A percentile compares a stretch with the other conserved stretches of the same genome.
phyloP scores from a whole-genome alignment of 768 basidiomycete species.

The Boletellus emodensis region DNA sequence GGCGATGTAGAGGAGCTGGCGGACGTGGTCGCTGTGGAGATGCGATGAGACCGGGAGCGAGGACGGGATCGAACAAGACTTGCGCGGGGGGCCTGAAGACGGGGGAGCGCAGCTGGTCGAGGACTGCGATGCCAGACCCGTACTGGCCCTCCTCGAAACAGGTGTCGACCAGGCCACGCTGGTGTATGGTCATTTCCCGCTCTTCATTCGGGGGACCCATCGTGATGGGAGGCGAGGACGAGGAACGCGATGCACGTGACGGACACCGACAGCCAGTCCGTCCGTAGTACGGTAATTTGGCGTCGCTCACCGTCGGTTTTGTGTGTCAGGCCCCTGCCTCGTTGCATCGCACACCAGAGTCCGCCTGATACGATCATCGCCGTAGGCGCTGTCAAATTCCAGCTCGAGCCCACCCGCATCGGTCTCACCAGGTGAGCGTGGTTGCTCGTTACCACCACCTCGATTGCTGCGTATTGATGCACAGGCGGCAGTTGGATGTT shows the following conservation, averaged over 20 bases:
- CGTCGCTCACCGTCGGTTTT: conserved; percentile 5
- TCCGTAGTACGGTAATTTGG: conserved; percentile 1
- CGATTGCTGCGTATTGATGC: conserved; percentile 22
- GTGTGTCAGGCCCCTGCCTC: conserved; percentile 17
- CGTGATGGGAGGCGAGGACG: background rate
- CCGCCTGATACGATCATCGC: background rate
- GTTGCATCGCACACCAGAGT: conserved; percentile 2
- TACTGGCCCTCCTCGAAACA: conserved; percentile 78
- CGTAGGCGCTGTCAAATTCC: conserved; percentile 13
- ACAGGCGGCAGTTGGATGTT: conserved; percentile 22
- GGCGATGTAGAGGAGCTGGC: conserved; percentile 68
- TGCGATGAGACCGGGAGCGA: conserved; percentile 11
- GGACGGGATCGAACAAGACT: conserved; percentile 25
- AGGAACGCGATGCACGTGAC: conserved; percentile 24
- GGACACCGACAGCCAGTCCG: background rate
- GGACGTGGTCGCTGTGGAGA: conserved; percentile 50
- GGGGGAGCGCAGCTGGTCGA: conserved; percentile 60
- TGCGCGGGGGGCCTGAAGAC: conserved; percentile 56
- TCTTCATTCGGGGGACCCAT: conserved; percentile 27
- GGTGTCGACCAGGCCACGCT: conserved; percentile 59
- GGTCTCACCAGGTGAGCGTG: conserved; percentile 7
- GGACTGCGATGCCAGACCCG: conserved; percentile 57
- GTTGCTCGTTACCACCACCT: conserved; percentile 9
- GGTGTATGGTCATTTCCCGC: conserved; percentile 44
- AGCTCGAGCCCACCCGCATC: conserved; percentile 2